phyloP scores from a whole-genome alignment of 306 rosid species.

The Rosa multiflora region DNA sequence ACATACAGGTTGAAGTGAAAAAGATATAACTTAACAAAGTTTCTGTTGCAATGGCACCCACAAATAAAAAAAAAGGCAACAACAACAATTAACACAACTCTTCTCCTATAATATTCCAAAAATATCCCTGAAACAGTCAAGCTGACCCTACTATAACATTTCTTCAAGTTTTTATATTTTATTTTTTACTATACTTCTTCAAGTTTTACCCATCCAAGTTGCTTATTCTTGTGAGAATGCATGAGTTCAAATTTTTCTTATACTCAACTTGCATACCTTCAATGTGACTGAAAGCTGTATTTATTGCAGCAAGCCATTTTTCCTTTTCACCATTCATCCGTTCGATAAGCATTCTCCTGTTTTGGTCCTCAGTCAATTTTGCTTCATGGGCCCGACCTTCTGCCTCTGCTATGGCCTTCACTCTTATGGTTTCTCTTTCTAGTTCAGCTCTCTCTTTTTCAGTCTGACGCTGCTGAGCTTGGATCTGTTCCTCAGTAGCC shows the following conservation, averaged over 20 bases:
- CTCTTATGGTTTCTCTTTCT: conserved; percentile 88
- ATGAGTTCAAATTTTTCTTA: not conserved
- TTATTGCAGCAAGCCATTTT: conserved; percentile 98
- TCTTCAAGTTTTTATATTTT: not conserved
- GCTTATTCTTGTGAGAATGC: not conserved
- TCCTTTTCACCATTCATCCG: conserved; percentile 86
- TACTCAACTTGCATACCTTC: conserved; percentile 59
- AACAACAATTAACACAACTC: not conserved
- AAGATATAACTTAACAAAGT: not conserved
- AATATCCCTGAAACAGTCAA: not conserved
- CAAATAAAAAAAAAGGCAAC: not conserved
- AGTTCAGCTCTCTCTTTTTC: conserved; percentile 91
- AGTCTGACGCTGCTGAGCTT: conserved; percentile 84
- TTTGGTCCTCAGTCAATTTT: conserved; percentile 83
- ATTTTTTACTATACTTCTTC: not conserved
- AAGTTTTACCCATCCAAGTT: not conserved
- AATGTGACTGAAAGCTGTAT: conserved; percentile 86
- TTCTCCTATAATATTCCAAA: not conserved
- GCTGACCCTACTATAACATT: not conserved
- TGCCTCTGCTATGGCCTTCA: conserved; percentile 92
- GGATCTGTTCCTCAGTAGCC: conserved; percentile 89
- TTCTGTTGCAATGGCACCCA: conserved; percentile 7
- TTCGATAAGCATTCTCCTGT: conserved; percentile 84
- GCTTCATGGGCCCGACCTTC: conserved; percentile 91
- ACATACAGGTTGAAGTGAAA: conserved; percentile 13